phyloP scores from a whole-genome alignment of 1,139 yeast species.

The Candida tropicalis region DNA sequence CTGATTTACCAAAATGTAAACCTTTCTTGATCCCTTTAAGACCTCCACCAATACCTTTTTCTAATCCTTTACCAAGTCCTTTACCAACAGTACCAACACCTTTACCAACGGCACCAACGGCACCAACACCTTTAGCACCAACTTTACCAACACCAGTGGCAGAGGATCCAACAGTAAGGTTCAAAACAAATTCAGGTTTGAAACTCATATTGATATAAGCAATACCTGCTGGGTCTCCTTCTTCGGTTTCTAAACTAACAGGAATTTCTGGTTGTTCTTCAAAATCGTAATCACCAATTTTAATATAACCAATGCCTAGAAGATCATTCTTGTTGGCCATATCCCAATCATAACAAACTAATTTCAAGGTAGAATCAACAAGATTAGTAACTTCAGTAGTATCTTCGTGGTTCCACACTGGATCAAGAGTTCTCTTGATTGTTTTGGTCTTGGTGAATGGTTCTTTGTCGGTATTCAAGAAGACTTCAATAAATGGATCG shows the following conservation, averaged over 20 bases:
- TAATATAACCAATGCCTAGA: slow-evolving; percentile 67
- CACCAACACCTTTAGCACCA: slow-evolving; percentile 48
- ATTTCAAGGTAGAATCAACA: slow-evolving; percentile 57
- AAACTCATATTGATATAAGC: slow-evolving; percentile 62
- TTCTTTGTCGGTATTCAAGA: slow-evolving; percentile 61
- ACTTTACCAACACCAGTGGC: slow-evolving; percentile 43
- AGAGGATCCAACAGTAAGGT: slow-evolving; percentile 41
- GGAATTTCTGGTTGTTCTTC: slow-evolving; percentile 51
- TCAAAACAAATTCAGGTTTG: slow-evolving; percentile 67
- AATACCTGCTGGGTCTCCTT: slow-evolving; percentile 64
- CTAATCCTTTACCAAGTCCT: slow-evolving; percentile 47
- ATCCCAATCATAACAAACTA: slow-evolving; percentile 86
- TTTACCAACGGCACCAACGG: slow-evolving; percentile 44
- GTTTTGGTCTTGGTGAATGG: slow-evolving; percentile 72
- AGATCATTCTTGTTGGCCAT: slow-evolving; percentile 85
- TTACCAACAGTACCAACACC: slow-evolving; percentile 49
- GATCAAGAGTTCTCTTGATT: slow-evolving; percentile 82
- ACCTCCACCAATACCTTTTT: slow-evolving; percentile 38
- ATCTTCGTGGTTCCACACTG: slow-evolving; percentile 76
- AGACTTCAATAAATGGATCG: slow-evolving; percentile 82
- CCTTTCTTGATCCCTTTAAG: slow-evolving; percentile 43
- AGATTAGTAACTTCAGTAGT: slow-evolving; percentile 59
- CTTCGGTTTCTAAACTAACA: slow-evolving; percentile 57
- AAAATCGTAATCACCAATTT: slow-evolving; percentile 63
- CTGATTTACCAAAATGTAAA: slow-evolving; percentile 28